These are phyloP conservation scores for Acanthamoeba culbertsoni DNA, from an alignment of 208 protist genomes.

Conservation along the genomic window DNA sequence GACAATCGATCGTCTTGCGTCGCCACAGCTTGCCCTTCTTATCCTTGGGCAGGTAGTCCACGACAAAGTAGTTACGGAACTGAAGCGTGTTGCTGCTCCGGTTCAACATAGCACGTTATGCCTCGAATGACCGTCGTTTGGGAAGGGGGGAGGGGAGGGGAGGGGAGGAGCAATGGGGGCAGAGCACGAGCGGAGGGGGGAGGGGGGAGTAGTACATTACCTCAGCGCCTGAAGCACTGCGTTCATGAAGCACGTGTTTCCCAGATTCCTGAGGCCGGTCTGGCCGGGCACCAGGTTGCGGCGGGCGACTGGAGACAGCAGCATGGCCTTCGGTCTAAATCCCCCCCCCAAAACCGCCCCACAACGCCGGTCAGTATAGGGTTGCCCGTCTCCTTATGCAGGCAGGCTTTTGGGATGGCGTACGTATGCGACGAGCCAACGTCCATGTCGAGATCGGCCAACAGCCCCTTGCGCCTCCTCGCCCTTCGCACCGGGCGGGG, in stretches of 20 bases:
- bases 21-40: slow-evolving; percentile 31
- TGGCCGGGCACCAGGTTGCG: slow-evolving; percentile 69
- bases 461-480: neutral
- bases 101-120: neutral
- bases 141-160: neutral
- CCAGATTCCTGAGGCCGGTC: slow-evolving; percentile 91
- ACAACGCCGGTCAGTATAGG: too few species aligned
- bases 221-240: slow-evolving; percentile 92
- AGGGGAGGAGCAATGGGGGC: neutral
- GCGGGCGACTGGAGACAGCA: neutral
- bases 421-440: neutral
- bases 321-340: neutral
- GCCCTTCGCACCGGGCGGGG: neutral
- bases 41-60: slow-evolving; percentile 32
- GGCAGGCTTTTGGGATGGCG: neutral
- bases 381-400: neutral
- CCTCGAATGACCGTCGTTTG: too few species aligned
- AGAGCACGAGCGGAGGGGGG: slow-evolving; percentile 67
- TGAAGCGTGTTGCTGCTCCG: neutral
- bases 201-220: slow-evolving; percentile 78
- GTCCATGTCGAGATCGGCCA: slow-evolving; percentile 28
- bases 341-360: neutral
- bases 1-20: slow-evolving; percentile 36
- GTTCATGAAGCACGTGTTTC: slow-evolving; percentile 99
- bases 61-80: slow-evolving; percentile 35